Base-by-base conservation (phyloP, 768 basidiomycete genomes). In the Amanita molliuscula region DNA sequence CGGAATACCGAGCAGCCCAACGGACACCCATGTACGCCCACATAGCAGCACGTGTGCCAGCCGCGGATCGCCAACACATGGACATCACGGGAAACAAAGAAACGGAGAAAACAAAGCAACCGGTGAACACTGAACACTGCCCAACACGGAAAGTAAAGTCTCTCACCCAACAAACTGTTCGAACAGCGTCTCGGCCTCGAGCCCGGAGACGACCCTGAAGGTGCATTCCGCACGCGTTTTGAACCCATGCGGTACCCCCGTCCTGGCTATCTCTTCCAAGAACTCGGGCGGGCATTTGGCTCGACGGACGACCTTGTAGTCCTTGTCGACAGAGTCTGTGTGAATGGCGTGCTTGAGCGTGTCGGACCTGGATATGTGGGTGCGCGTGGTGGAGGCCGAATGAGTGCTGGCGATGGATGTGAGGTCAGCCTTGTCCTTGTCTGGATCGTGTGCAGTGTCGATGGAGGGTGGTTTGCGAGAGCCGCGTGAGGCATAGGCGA, bases 231-330 rank as follows among this genome's bases (percentile, higher is more conserved):
- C 58, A 28, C 60, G 56, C 53, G 62, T 59, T 51, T 65, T 63
- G 36, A 65, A 56, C 31, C 59, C 59, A 26, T 61, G 59, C 15
- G 58, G 56, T 15, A 61, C 55, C 25, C 62, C 63, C 50, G 61
- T 61, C 48, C 61, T 59, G 11, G 72, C 65, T 46, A 71, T 61
- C 44, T 68, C 66, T 50, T 70, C 67, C 56, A 76, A 54, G 53
- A 72, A 76, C 55, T 73, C 75, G 15, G 73, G 70, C 8, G 67
- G 55, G 53, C 74, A 76, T 48, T 64, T 62, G 18, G 67, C 69
- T 35, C 69, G 70, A 45, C 72, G 70, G 33, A 31, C 16, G 3
- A 37, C 26, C 38, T 49, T 49, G 38, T 9, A 4, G 6, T 37
- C 3, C 0, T 26, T 15, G 25, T 33, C 23, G 9, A 2, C 28